Base-by-base conservation (phyloP, 306 rosid species). In the Trifolium subterraneum region DNA sequence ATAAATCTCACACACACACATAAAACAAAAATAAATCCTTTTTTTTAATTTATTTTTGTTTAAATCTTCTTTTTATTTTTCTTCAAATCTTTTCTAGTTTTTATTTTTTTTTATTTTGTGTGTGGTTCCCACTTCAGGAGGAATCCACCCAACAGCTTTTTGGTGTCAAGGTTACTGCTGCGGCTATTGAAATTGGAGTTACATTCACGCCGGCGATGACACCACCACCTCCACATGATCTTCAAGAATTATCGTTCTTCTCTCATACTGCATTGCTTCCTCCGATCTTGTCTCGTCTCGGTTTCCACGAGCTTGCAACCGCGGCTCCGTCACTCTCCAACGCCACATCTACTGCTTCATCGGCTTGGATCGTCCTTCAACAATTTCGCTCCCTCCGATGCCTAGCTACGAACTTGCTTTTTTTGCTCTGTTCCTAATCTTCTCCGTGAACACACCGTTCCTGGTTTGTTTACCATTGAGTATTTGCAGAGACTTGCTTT, bases 381-480 rank as follows among this genome's bases (percentile, higher is more conserved):
- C 95, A 2, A 67, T 89, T 68, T 89, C 29, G 92, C 92, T 73
- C 87, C 90, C n/a, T 84, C 95, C 20, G 95, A 89, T 14, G 22
- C 80, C 12, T 85, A 90, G 4, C 76, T 89, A 29, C 87, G 80
- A 3, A 50, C 81, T 25, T 89, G 95, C 81, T n/a, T 12, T 61
- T 87, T 92, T 25, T 89, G 92, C 81, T 89, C 95, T 47, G 47
- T 87, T 7, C 86, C 87, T 0, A 81, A 67, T 72, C 86, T 89
- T 55, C 92, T 89, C 69, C 87, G 86, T 3, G 92, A 89, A 64
- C 95, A 89, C 85, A 77, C 76, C 0, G 86, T 89, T 70, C 91
- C 92, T 16, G 92, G 95, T 15, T 73, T 86, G 22, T 89, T 89
- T 83, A 78, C 88, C 58, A 68, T 84, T 27, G 90, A 89, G 10